Evolutionary conservation across 2,329 filamentous ascomycete genomes (phyloP).

Genomic region (Hypoxylon sp.): DNA sequence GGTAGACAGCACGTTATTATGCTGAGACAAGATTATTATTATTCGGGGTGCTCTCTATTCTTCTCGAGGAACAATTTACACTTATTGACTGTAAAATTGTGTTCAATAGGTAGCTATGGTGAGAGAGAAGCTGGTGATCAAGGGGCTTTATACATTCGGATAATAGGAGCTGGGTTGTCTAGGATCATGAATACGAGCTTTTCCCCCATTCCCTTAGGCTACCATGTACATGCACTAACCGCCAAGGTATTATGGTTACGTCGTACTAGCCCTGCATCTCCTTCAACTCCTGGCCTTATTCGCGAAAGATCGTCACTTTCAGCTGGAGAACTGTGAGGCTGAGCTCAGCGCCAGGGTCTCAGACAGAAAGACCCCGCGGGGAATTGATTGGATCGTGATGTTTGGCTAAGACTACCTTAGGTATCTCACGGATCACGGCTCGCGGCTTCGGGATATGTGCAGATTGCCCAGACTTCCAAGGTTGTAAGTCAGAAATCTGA

Average conservation of each 20-base stretch:
- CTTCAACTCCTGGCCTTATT: slow-evolving; percentile 22
- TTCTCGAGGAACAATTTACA: not conserved
- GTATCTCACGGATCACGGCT: slow-evolving; percentile 4
- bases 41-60: not conserved
- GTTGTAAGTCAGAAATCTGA: slow-evolving; percentile 16
- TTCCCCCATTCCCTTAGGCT: slow-evolving; percentile 28
- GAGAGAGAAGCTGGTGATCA: slow-evolving; percentile 6
- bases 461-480: slow-evolving; percentile 22
- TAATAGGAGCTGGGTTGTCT: slow-evolving; percentile 24
- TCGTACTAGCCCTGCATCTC: slow-evolving; percentile 27
- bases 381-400: slow-evolving; percentile 17
- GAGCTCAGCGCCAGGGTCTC: slow-evolving; percentile 17
- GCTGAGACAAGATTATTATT: not conserved
- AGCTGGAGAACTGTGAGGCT: slow-evolving; percentile 32
- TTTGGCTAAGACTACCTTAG: slow-evolving; percentile 30
- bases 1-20: not conserved
- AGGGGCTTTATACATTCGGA: slow-evolving; percentile 26
- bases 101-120: too few species aligned
- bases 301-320: slow-evolving; percentile 27
- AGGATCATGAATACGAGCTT: slow-evolving; percentile 36
- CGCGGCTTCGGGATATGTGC: slow-evolving; percentile 4
- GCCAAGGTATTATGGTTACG: slow-evolving; percentile 33
- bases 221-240: slow-evolving; percentile 19
- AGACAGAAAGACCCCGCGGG: slow-evolving; percentile 19
- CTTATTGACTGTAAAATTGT: too few species aligned